Conservation (phyloP, 371 early-diverging fungal species). For the Synchytrium microbalum region DNA sequence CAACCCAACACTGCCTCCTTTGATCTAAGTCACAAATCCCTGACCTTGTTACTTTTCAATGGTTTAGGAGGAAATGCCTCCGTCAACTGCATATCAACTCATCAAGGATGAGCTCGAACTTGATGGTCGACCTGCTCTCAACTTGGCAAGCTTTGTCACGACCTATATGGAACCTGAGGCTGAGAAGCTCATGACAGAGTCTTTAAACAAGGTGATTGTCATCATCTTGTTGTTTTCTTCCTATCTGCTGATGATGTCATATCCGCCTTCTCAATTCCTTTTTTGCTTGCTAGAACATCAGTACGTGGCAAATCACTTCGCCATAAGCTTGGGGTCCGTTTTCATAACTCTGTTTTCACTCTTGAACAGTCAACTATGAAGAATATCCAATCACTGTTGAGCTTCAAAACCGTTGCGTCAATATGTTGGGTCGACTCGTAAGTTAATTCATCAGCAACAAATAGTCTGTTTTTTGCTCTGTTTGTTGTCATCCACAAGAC, state of each 20-base stretch:
- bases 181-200: constrained; percentile 60
- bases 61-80: constrained; percentile 9
- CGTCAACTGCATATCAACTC: constrained; percentile 18
- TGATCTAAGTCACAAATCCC: too few relatives aligned
- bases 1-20: too few relatives aligned
- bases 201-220: constrained; percentile 59
- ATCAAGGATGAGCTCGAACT: constrained; percentile 26
- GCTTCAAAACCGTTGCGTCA: constrained; percentile 58
- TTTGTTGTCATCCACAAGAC: too few relatives aligned
- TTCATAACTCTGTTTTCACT: neutral
- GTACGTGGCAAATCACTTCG: too few relatives aligned
- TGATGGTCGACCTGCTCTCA: constrained; percentile 59
- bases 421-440: constrained; percentile 52
- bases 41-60: too few relatives aligned
- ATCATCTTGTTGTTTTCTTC: too few relatives aligned
- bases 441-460: too few relatives aligned
- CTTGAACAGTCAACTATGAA: constrained; percentile 48
- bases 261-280: too few relatives aligned
- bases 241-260: constrained; percentile 9
- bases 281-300: too few relatives aligned
- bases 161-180: constrained; percentile 73
- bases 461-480: too few relatives aligned
- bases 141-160: constrained; percentile 67
- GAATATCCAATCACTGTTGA: constrained; percentile 56
- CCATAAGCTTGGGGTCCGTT: neutral